Evolutionary conservation across 441 rosid genomes (phyloP), one percentile per base, ranked within the genome.

Genomic region (Melastoma candidum): DNA sequence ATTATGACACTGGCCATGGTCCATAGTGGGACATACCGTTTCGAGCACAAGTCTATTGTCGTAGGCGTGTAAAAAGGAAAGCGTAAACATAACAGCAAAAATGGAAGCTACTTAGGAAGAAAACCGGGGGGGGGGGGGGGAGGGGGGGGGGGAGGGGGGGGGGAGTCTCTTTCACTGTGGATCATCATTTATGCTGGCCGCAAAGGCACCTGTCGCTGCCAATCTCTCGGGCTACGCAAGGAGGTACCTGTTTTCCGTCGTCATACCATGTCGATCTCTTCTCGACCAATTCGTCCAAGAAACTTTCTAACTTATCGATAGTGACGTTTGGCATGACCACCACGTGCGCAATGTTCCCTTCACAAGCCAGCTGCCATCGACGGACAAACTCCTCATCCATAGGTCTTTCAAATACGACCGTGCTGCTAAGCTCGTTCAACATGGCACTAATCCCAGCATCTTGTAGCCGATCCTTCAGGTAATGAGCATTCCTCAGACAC

Each of bases 331-430:
- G 98, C 96, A 90, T 90, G 65, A 90, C 98, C 66, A 87, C 95
- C 3, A 82, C 84, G 48, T 90, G 98, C 39, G 98, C 88, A 17
- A 80, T 87, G 58, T 72, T 77, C n/a, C 93, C 93, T 63, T 87
- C 80, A 69, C 95, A 90, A 64, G 95, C 96, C 2, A 90, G 90
- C 70, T 90, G 96, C 96, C 98, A 90, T 64, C 81, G 66, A 14
- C 97, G 90, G 10, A 83, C 80, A 53, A 90, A 87, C 46, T 84
- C 88, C 72, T 87, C 97, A 47, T 90, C 95, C 2, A 57, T 54
- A 2, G 97, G 97, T 27, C 97, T 82, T 71, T 90, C 93, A 59
- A 90, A 84, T 25, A 90, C 97, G 27, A 90, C 93, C 0, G 96
- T 90, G 76, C 96, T 87, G 77, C 96, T 87, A 22, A 87, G 90